Conservation (phyloP, 1,284 basidiomycete genomes). For the Mycosarcoma maydis region DNA sequence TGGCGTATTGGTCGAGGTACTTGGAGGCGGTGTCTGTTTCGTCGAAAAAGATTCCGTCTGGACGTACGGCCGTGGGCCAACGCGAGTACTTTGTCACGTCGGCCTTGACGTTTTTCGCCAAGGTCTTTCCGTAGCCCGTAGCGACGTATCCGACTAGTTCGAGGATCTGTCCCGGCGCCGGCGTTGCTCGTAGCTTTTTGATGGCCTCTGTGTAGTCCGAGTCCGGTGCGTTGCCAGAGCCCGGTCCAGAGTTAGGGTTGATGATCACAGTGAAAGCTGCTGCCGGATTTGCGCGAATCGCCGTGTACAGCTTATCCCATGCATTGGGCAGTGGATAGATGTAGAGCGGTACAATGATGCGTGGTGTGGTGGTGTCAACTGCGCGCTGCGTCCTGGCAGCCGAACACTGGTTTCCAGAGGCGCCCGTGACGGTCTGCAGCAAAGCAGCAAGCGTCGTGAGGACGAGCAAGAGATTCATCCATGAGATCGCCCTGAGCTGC, state of each 20-base stretch:
- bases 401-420: neutral
- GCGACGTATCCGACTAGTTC: constrained; percentile 24
- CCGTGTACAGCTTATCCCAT: constrained; percentile 17
- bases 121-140: constrained; percentile 11
- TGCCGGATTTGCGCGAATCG: constrained; percentile 14
- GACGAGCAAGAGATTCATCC: neutral
- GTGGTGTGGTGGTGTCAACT: constrained; percentile 11
- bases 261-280: constrained; percentile 23
- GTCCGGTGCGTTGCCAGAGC: neutral
- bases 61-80: constrained; percentile 2
- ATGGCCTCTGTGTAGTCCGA: constrained; percentile 13
- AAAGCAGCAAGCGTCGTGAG: constrained; percentile 11
- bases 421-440: constrained; percentile 9
- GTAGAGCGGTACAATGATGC: constrained; percentile 27
- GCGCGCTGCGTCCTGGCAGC: neutral
- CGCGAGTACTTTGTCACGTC: constrained; percentile 5
- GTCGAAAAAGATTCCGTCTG: constrained; percentile 27
- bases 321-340: constrained; percentile 11
- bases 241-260: constrained; percentile 31
- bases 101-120: constrained; percentile 1
- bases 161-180: constrained; percentile 3
- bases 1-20: constrained; percentile 3
- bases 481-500: neutral
- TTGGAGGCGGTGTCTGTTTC: constrained; percentile 7
- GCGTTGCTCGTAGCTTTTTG: constrained; percentile 7